These are phyloP conservation scores for Nitzschia inconspicua DNA, from an alignment of 108 stramenopile species.

Conservation along the genomic window DNA sequence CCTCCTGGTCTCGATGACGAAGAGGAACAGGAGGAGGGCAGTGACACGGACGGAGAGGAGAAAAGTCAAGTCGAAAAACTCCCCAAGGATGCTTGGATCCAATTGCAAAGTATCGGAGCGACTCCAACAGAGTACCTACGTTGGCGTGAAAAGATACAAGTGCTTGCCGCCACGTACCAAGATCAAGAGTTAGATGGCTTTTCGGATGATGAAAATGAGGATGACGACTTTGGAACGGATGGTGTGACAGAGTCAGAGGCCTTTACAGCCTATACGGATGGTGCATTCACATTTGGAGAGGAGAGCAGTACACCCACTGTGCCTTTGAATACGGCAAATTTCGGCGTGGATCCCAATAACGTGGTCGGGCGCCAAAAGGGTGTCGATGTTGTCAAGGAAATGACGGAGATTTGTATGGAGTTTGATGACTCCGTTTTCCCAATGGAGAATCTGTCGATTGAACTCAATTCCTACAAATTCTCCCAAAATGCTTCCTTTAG, in stretches of 20 bases:
- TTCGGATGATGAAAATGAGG: slow-evolving; percentile 46
- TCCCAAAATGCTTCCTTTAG: slow-evolving; percentile 86
- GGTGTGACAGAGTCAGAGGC: slow-evolving; percentile 35
- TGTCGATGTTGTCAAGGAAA: slow-evolving; percentile 82
- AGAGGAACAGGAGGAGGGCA: slow-evolving; percentile 31
- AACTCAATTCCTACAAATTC: slow-evolving; percentile 91
- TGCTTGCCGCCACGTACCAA: slow-evolving; percentile 20
- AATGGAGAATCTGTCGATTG: slow-evolving; percentile 84
- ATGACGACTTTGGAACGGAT: slow-evolving; percentile 25
- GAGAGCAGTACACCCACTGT: slow-evolving; percentile 12
- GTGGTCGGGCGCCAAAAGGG: slow-evolving; percentile 83
- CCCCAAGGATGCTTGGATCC: slow-evolving; percentile 25
- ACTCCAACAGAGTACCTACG: slow-evolving; percentile 47
- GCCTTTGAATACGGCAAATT: slow-evolving; percentile 1
- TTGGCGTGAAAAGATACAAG: slow-evolving; percentile 40
- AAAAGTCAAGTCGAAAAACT: slow-evolving; percentile 22
- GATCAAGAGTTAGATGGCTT: slow-evolving; percentile 64
- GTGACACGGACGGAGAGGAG: slow-evolving; percentile 48
- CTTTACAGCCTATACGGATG: slow-evolving; percentile 30
- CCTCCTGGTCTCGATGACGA: slow-evolving; percentile 53
- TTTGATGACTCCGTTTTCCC: slow-evolving; percentile 58
- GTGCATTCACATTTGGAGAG: slow-evolving; percentile 34
- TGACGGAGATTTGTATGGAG: slow-evolving; percentile 83
- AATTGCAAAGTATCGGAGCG: slow-evolving; percentile 71
- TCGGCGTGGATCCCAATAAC: slow-evolving; percentile 28